Conservation (phyloP, 805 yeast genomes). For the Metschnikowia cubensis region DNA sequence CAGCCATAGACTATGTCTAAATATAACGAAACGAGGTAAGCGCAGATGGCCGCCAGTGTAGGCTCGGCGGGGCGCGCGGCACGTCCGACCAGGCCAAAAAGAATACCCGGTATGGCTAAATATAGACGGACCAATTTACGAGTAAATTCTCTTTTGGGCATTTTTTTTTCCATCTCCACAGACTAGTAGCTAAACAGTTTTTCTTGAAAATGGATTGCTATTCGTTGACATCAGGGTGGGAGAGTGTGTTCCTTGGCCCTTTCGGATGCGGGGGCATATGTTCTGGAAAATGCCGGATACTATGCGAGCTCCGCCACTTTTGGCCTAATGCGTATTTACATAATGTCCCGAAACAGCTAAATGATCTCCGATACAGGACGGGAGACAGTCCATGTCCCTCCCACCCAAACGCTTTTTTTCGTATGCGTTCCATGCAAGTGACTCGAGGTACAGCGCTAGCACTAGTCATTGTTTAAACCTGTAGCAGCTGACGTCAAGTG, state of each 20-base stretch:
- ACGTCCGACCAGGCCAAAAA: background rate
- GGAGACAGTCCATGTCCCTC: background rate
- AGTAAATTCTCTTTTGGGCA: too few relatives aligned
- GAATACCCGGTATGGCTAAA: background rate
- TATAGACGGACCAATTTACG: background rate
- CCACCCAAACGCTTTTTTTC: background rate
- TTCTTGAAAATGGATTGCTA: too few relatives aligned
- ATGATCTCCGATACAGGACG: slow-evolving; percentile 1
- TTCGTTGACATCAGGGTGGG: too few relatives aligned
- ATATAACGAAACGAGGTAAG: background rate
- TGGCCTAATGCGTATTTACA: slow-evolving; percentile 4
- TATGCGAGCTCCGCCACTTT: slow-evolving; percentile 4
- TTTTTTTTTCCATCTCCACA: too few relatives aligned
- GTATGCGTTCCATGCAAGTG: background rate
- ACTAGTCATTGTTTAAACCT: background rate
- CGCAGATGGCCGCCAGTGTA: background rate
- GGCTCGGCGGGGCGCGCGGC: background rate
- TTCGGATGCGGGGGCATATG: background rate
- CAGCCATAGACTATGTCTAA: too few relatives aligned
- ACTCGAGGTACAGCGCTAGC: background rate
- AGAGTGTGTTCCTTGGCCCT: too few relatives aligned
- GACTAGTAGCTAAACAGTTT: too few relatives aligned
- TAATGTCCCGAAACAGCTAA: background rate
- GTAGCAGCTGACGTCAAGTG: background rate
- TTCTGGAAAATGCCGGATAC: background rate